Conservation (phyloP, 176 grass and related monocot species). For the Elymus sibiricus region DNA sequence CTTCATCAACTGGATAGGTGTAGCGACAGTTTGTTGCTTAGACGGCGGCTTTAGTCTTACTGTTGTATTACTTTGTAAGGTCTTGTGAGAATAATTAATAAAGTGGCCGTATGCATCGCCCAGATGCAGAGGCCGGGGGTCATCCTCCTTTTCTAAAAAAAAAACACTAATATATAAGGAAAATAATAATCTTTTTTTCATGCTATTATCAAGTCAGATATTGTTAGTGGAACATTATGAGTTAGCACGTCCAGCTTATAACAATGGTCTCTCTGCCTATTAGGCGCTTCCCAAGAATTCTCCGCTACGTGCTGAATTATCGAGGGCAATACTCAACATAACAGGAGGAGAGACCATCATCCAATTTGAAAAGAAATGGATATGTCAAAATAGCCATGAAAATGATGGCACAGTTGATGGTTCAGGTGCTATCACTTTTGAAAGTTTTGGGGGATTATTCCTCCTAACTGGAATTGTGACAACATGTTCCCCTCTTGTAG, state of each 20-base stretch:
- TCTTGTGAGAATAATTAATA: too few species aligned
- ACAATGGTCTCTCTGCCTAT: background rate
- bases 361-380: constrained; percentile 52
- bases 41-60: too few species aligned
- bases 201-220: too few species aligned
- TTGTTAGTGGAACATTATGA: background rate
- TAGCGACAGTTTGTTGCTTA: too few species aligned
- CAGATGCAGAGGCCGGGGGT: too few species aligned
- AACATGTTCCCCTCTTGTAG: background rate
- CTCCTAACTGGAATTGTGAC: constrained; percentile 23
- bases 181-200: too few species aligned
- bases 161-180: too few species aligned
- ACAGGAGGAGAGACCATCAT: constrained; percentile 37
- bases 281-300: constrained; percentile 37
- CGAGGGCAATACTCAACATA: constrained; percentile 58
- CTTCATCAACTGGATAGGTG: too few species aligned
- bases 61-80: too few species aligned
- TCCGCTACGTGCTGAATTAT: constrained; percentile 33
- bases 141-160: too few species aligned
- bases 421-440: constrained; percentile 30
- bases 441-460: constrained; percentile 35
- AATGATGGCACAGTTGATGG: constrained; percentile 5
- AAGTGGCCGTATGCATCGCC: too few species aligned
- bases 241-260: background rate
- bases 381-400: constrained; percentile 25